These are phyloP conservation scores for Penicillium oxalicum DNA, from an alignment of 2,329 filamentous ascomycete genomes.

Conservation along the genomic window DNA sequence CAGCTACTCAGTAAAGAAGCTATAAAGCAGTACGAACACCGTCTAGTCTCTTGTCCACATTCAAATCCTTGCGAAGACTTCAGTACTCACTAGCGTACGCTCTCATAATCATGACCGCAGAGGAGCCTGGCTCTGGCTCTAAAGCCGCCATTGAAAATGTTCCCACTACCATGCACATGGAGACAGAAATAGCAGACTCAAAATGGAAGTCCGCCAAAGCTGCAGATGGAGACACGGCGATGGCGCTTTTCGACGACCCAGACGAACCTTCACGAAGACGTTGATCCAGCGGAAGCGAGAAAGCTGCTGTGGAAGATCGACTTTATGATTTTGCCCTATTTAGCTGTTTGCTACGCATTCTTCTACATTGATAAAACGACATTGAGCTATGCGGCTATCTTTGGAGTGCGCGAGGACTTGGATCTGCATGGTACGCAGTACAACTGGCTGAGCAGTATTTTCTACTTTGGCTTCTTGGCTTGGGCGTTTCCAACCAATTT, in stretches of 20 bases:
- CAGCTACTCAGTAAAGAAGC: too few species aligned
- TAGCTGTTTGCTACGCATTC: conserved; percentile 51
- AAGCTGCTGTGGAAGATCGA: conserved; percentile 52
- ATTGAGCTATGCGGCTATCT: conserved; percentile 59
- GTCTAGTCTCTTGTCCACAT: too few species aligned
- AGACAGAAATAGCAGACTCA: conserved; percentile 18
- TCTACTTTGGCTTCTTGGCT: conserved; percentile 52
- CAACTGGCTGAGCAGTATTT: conserved; percentile 51
- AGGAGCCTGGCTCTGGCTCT: conserved; percentile 9
- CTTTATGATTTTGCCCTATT: conserved; percentile 53
- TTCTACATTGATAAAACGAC: conserved; percentile 51
- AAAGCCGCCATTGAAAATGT: conserved; percentile 20
- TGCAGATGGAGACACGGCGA: conserved; percentile 46
- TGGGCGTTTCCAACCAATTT: conserved; percentile 53
- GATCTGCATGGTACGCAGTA: conserved; percentile 54
- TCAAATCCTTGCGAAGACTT: too few species aligned
- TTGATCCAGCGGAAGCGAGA: conserved; percentile 44
- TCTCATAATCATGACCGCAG: not conserved
- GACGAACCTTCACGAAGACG: conserved; percentile 43
- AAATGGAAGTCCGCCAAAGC: conserved; percentile 27
- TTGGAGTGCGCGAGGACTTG: conserved; percentile 56
- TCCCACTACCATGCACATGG: conserved; percentile 24
- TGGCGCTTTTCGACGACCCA: conserved; percentile 45
- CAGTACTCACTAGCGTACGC: too few species aligned
- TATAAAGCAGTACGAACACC: too few species aligned